Base-by-base conservation (phyloP, 1,284 basidiomycete species). In the Inonotus hispidus region DNA sequence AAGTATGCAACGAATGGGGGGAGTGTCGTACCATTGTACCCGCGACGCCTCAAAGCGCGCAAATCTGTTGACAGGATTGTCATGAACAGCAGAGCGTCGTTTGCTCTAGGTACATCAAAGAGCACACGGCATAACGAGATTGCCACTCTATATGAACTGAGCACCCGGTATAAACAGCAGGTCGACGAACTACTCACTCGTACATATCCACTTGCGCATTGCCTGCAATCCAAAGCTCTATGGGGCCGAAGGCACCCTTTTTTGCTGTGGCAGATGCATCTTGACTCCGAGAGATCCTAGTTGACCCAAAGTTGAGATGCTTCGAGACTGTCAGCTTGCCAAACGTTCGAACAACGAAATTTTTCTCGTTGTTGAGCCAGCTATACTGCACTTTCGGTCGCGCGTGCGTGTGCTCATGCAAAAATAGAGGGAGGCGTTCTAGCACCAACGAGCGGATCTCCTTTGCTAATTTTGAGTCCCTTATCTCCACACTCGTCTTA, bases 11-110 rank as follows among this genome's bases (percentile, higher is more conserved):
- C 47, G 8, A 4, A 10, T 0, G 47, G 59, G 53, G 16, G 59
- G 25, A 54, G n/a, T 38, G 35, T 63, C 76, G 25, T 68, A 88
- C 90, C 88, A 68, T 93, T 92, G 69, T 91, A 93, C 1, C 94
- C 94, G 64, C 95, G 81, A 59, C 95, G 80, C 71, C 88, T 90
- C 59, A 99, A 76, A 1, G 92, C 87, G 64, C 85, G 82, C 50
- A 98, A 76, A 62, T 95, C 91, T 0, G 95, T 97, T 0, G 92
- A 93, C 11, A 99, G 80, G 52, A 99, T 92, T 0, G 93, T 96
- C 85, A 93, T 92, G 68, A 97, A 90, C 13, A 98, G 73, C 7
- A 98, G 75, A 0, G 89, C 83, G 69, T 97, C 94, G 66, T 93
- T 92, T 7, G 85, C 82, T 69, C 89, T 89, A 2, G 85, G 85